phyloP scores from a whole-genome alignment of 805 yeast genomes.

The Ogataea henricii region DNA sequence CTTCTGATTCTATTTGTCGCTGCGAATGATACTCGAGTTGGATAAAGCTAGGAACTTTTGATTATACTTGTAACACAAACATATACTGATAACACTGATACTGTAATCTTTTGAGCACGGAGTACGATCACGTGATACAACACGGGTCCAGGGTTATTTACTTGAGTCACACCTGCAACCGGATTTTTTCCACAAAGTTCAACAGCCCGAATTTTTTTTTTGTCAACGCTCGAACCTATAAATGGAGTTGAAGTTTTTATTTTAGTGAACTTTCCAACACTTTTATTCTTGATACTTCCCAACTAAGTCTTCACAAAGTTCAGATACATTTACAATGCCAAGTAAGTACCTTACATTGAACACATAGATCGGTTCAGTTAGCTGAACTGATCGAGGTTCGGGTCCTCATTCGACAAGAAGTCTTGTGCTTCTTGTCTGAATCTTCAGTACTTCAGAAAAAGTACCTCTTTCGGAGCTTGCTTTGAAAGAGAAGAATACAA shows the following conservation, averaged over 20 bases:
- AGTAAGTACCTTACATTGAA: constrained; percentile 26
- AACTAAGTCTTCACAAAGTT: constrained; percentile 3
- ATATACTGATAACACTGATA: no score
- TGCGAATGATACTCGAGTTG: neutral
- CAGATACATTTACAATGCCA: constrained; percentile 28
- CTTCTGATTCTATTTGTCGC: constrained; percentile 3
- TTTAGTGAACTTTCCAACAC: neutral
- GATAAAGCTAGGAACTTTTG: neutral
- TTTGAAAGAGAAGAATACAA: constrained; percentile 10
- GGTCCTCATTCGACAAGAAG: constrained; percentile 20
- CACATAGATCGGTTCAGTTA: constrained; percentile 7
- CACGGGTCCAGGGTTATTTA: constrained; percentile 1
- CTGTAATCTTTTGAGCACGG: neutral
- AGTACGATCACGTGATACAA: neutral
- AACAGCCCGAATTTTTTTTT: neutral
- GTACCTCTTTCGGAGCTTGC: constrained; percentile 14
- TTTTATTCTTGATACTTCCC: neutral
- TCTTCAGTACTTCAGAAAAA: constrained; percentile 3
- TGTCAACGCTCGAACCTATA: neutral
- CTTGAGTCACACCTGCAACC: constrained; percentile 5
- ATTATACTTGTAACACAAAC: neutral
- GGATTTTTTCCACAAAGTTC: constrained; percentile 2
- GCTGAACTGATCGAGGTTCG: constrained; percentile 23
- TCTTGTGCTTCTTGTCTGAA: neutral
- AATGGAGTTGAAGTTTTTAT: neutral